A percentile compares a stretch with the other conserved stretches of the same genome.
phyloP scores from a whole-genome alignment of 345 rosid species.

The Citrus maxima region DNA sequence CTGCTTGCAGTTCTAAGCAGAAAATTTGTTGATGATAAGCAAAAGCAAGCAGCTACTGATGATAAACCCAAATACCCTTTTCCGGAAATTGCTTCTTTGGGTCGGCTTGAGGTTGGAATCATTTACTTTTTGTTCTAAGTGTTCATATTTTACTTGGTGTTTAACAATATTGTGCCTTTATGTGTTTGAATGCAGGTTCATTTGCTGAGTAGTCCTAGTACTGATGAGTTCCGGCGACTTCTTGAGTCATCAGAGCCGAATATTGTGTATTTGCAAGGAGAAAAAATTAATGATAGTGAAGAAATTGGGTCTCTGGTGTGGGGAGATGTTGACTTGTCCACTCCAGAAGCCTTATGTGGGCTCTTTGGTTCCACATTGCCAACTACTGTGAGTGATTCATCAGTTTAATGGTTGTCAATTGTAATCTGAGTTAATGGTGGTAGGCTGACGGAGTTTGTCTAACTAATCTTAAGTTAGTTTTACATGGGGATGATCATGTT shows the following conservation, averaged over 20 bases:
- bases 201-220: conserved; percentile 67
- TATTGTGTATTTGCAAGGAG: conserved; percentile 86
- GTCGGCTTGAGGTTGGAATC: conserved; percentile 73
- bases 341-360: conserved; percentile 65
- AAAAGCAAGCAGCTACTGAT: conserved; percentile 39
- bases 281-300: conserved; percentile 55
- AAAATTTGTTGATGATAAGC: conserved; percentile 41
- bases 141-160: conserved; percentile 2
- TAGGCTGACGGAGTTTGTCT: not conserved
- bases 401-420: conserved; percentile 9
- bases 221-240: conserved; percentile 59
- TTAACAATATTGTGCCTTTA: conserved; percentile 5
- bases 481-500: not conserved
- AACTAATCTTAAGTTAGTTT: not conserved
- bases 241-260: conserved; percentile 58
- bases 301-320: conserved; percentile 65
- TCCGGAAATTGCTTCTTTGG: conserved; percentile 79
- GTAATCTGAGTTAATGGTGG: not conserved
- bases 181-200: conserved; percentile 62
- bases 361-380: conserved; percentile 79
- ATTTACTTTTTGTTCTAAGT: conserved; percentile 1
- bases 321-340: conserved; percentile 65
- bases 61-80: conserved; percentile 62
- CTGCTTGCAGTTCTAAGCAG: conserved; percentile 74
- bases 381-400: conserved; percentile 60